Percentiles rank a stretch among this genome's conserved stretches.
Conservation (phyloP, 805 yeast genomes). For the Pichia kluyveri region DNA sequence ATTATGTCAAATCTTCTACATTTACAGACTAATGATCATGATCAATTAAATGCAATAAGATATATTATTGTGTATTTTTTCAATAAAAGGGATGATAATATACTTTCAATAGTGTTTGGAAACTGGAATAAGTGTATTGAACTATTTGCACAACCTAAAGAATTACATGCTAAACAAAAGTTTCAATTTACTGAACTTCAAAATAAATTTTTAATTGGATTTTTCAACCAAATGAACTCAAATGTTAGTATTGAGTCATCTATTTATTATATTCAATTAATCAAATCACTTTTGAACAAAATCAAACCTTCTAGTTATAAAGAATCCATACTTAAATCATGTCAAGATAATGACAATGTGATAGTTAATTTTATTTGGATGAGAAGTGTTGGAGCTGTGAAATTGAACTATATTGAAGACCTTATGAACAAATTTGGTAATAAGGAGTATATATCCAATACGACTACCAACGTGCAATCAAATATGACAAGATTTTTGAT, state of each 20-base stretch:
- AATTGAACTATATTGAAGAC: not conserved
- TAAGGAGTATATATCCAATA: conserved; percentile 18
- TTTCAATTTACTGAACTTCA: not conserved
- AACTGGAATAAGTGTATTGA: conserved; percentile 2
- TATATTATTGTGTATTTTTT: not conserved
- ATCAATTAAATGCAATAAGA: not conserved
- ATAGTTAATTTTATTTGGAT: conserved; percentile 5
- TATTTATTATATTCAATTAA: not conserved
- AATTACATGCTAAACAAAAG: not conserved
- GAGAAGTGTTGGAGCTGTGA: not conserved
- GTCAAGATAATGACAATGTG: conserved; percentile 1
- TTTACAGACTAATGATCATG: not conserved
- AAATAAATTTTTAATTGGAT: not conserved
- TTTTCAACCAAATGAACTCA: not conserved
- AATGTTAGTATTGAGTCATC: not conserved
- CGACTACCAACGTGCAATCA: conserved; percentile 37
- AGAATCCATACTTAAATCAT: not conserved
- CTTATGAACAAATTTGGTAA: conserved; percentile 16
- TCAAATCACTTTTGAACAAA: not conserved
- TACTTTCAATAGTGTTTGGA: not conserved
- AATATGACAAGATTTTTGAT: conserved; percentile 39
- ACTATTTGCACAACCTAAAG: not conserved
- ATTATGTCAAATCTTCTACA: not conserved
- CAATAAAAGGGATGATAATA: not conserved
- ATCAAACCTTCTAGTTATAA: not conserved